A percentile compares a stretch with the other conserved stretches of the same genome.
These are phyloP conservation scores for Ophioceras dolichostomum DNA, from an alignment of 2,329 filamentous ascomycete species.

Conservation along the genomic window DNA sequence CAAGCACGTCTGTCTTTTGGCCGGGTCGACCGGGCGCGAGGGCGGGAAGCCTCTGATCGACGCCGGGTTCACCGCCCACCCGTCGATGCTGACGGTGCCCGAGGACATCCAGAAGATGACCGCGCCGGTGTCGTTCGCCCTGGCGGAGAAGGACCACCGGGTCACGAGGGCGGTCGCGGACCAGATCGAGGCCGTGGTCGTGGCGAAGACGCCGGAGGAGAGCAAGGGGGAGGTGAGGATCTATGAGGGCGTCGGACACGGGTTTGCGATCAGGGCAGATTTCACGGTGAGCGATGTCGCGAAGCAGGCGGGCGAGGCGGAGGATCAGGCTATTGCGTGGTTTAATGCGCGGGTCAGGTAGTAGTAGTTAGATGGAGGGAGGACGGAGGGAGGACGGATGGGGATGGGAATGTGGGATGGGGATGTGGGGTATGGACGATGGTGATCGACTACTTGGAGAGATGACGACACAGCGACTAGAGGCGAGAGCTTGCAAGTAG, in stretches of 20 bases:
- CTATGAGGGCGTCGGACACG: constrained; percentile 26
- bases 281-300: constrained; percentile 11
- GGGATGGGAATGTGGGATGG: too few relatives aligned
- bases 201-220: constrained; percentile 15
- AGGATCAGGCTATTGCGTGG: constrained; percentile 21
- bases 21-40: constrained; percentile 16
- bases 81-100: constrained; percentile 32
- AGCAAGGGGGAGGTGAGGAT: constrained; percentile 22
- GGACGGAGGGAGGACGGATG: too few relatives aligned
- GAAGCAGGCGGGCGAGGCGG: constrained; percentile 15
- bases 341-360: constrained; percentile 10
- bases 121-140: constrained; percentile 31
- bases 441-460: too few relatives aligned
- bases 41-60: constrained; percentile 29
- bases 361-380: too few relatives aligned
- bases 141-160: constrained; percentile 30
- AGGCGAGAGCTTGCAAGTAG: too few relatives aligned
- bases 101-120: constrained; percentile 31
- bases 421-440: too few relatives aligned
- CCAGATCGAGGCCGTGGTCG: constrained; percentile 20
- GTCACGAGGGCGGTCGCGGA: constrained; percentile 20
- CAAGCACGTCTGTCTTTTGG: constrained; percentile 37
- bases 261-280: constrained; percentile 25
- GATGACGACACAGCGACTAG: too few relatives aligned
- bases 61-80: constrained; percentile 39